These are phyloP conservation scores for Polychytrium aggregatum DNA, from an alignment of 192 early-diverging fungal genomes.

Conservation along the genomic window DNA sequence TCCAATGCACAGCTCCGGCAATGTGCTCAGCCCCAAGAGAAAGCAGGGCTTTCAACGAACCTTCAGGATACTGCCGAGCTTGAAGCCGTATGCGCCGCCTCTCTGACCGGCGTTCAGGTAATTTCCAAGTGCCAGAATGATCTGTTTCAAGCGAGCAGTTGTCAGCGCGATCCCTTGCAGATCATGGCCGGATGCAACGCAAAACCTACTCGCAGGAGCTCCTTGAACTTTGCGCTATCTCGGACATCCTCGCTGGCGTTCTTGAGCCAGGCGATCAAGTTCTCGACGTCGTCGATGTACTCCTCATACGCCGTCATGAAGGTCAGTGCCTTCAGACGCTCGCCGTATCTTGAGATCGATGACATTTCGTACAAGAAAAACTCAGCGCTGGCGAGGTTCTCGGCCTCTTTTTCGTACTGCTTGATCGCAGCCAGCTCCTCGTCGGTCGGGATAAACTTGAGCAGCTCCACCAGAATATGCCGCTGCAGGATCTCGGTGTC, in stretches of 20 bases:
- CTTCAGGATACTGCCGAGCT: slow-evolving; percentile 34
- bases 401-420: slow-evolving; percentile 31
- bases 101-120: slow-evolving; percentile 40
- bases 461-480: slow-evolving; percentile 22
- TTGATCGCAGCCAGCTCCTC: slow-evolving; percentile 25
- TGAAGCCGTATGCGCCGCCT: slow-evolving; percentile 42
- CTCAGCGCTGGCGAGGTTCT: slow-evolving; percentile 30
- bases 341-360: slow-evolving; percentile 25
- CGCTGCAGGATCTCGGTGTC: slow-evolving; percentile 20
- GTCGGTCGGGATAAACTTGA: slow-evolving; percentile 37
- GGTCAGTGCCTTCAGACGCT: slow-evolving; percentile 32
- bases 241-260: slow-evolving; percentile 29
- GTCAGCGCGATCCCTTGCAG: not conserved
- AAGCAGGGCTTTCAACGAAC: too few species aligned
- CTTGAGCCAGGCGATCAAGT: slow-evolving; percentile 19
- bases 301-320: slow-evolving; percentile 31
- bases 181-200: not conserved
- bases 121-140: slow-evolving; percentile 42
- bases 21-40: too few species aligned
- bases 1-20: too few species aligned
- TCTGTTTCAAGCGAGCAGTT: slow-evolving; percentile 6
- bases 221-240: slow-evolving; percentile 31
- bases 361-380: slow-evolving; percentile 30
- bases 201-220: slow-evolving; percentile 23
- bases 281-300: slow-evolving; percentile 28